A percentile compares a stretch with the other conserved stretches of the same genome.
phyloP scores from a whole-genome alignment of 331 rosid genomes.

The Spiraea crenata region DNA sequence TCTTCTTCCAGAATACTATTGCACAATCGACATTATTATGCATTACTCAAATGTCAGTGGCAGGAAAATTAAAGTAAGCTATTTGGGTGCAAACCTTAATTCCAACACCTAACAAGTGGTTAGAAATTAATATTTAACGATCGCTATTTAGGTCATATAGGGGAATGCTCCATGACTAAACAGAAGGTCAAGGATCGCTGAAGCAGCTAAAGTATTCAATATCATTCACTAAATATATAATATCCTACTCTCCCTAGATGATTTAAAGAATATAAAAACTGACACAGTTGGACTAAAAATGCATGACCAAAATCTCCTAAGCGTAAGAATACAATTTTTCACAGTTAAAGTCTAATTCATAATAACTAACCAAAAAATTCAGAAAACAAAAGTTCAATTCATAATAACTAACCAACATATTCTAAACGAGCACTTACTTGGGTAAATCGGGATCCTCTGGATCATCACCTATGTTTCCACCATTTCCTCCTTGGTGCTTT shows the following conservation, averaged over 20 bases:
- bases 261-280: too few species aligned
- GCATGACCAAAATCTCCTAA: not conserved
- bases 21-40: too few species aligned
- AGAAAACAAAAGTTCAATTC: not conserved
- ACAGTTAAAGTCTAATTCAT: not conserved
- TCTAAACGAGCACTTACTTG: conserved; percentile 27
- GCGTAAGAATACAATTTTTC: not conserved
- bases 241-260: not conserved
- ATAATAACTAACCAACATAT: not conserved
- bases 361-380: not conserved
- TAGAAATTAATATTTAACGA: not conserved
- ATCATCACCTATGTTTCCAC: conserved; percentile 33
- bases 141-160: too few species aligned
- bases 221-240: not conserved
- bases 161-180: not conserved
- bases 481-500: conserved; percentile 46
- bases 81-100: not conserved
- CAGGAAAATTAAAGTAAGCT: not conserved
- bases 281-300: too few species aligned
- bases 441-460: conserved; percentile 48
- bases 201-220: too few species aligned
- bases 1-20: too few species aligned
- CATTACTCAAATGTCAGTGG: not conserved
- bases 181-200: too few species aligned
- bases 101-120: not conserved